These are phyloP conservation scores for Penicillium diatomitis DNA, from an alignment of 495 filamentous ascomycete species.

Conservation along the genomic window DNA sequence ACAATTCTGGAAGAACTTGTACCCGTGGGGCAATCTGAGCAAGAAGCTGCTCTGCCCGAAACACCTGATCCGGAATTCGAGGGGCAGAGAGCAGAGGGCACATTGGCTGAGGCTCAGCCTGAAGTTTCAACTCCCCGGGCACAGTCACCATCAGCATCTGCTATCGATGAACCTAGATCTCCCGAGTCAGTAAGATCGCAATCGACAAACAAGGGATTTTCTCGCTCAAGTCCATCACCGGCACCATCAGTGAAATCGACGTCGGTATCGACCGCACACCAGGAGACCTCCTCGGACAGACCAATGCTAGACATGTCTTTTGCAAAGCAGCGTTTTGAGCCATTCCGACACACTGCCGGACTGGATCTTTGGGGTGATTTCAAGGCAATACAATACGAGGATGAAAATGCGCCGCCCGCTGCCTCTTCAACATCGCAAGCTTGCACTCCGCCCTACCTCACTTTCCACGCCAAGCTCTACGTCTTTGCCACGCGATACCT, in stretches of 20 bases:
- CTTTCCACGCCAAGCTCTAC: constrained; percentile 41
- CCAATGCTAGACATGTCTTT: constrained; percentile 38
- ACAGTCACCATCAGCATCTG: neutral
- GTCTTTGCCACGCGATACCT: constrained; percentile 39
- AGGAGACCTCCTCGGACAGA: constrained; percentile 3
- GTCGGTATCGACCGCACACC: no score
- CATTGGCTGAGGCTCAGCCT: neutral
- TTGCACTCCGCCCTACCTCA: constrained; percentile 26
- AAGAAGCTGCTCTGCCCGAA: neutral
- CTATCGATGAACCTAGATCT: neutral
- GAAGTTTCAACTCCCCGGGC: neutral
- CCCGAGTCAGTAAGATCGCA: neutral
- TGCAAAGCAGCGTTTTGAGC: constrained; percentile 27
- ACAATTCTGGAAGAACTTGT: constrained; percentile 1
- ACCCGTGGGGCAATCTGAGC: no score
- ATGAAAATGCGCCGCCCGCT: constrained; percentile 9
- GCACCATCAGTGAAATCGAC: no score
- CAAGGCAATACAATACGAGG: constrained; percentile 25
- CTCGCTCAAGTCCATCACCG: constrained; percentile 2
- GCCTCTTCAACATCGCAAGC: neutral
- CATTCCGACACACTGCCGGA: constrained; percentile 23
- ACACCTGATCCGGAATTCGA: neutral
- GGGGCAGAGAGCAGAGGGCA: neutral
- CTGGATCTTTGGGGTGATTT: constrained; percentile 37
- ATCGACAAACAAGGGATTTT: neutral